Evolutionary conservation across 2,329 filamentous ascomycete genomes (phyloP).

Genomic region (Graphilbum sp.): DNA sequence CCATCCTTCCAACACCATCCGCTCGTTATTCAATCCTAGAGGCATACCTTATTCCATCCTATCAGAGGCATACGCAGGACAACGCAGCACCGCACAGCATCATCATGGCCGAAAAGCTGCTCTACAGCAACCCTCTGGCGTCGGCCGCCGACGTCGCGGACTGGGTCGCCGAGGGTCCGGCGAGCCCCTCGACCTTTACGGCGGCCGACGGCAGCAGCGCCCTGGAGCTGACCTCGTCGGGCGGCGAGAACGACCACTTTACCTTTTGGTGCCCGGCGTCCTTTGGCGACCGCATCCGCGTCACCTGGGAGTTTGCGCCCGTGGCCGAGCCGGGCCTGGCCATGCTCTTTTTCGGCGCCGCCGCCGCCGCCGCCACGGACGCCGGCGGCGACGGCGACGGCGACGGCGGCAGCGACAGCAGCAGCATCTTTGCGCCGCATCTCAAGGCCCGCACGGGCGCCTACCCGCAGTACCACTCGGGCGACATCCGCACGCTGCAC

Average conservation of each 20-base stretch:
- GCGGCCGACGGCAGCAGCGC: not conserved
- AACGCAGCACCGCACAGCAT: not conserved
- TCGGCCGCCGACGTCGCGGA: not conserved
- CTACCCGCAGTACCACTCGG: conserved; percentile 1
- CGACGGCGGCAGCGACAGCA: too few species aligned
- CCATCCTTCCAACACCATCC: too few species aligned
- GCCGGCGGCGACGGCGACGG: too few species aligned
- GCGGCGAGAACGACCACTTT: not conserved
- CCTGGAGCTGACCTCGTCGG: not conserved
- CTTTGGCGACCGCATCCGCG: conserved; percentile 1
- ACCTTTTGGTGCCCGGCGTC: not conserved
- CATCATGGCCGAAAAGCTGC: not conserved
- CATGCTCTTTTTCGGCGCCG: not conserved
- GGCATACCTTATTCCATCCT: too few species aligned
- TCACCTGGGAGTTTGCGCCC: conserved; percentile 1
- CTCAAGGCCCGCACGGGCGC: not conserved
- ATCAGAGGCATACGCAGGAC: too few species aligned
- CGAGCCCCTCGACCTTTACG: not conserved
- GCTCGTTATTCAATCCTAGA: too few species aligned
- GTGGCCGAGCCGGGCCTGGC: not conserved
- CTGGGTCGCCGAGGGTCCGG: conserved; percentile 1
- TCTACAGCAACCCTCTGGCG: conserved; percentile 1
- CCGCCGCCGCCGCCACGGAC: not conserved
- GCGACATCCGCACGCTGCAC: conserved; percentile 1
- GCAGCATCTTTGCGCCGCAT: not conserved